A percentile compares a stretch with the other conserved stretches of the same genome.
phyloP scores from a whole-genome alignment of 2,329 filamentous ascomycete species.

The Monosporascus sp. region DNA sequence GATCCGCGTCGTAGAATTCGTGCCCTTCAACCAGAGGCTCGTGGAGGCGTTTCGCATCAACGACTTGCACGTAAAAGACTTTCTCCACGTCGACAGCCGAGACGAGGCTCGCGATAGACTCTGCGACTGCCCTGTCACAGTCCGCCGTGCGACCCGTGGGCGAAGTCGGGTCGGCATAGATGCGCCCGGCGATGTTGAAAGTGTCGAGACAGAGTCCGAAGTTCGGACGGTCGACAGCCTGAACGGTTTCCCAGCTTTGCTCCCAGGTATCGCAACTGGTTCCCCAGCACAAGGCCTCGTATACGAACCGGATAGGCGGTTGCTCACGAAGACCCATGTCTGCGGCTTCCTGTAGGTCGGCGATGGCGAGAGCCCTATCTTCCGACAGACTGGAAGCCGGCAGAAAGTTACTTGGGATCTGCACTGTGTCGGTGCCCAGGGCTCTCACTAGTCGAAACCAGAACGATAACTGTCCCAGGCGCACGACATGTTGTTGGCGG shows the following conservation, averaged over 20 bases:
- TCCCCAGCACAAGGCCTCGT: constrained; percentile 69
- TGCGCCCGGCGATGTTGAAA: constrained; percentile 68
- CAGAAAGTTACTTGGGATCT: constrained; percentile 69
- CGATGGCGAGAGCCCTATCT: constrained; percentile 49
- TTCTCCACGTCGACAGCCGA: constrained; percentile 53
- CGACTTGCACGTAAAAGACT: constrained; percentile 72
- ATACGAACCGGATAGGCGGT: constrained; percentile 61
- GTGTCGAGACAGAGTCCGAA: constrained; percentile 75
- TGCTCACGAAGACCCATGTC: constrained; percentile 56
- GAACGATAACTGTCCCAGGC: constrained; percentile 57
- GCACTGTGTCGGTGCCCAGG: constrained; percentile 65
- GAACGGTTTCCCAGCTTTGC: constrained; percentile 61
- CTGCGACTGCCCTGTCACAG: constrained; percentile 48
- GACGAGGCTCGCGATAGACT: constrained; percentile 50
- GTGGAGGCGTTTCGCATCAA: constrained; percentile 62
- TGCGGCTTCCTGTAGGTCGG: constrained; percentile 59
- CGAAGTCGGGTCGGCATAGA: constrained; percentile 63
- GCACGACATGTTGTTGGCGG: constrained; percentile 47
- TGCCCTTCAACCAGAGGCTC: constrained; percentile 53
- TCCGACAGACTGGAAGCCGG: constrained; percentile 37
- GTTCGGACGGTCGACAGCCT: constrained; percentile 59
- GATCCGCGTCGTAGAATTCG: constrained; percentile 50
- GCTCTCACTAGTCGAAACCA: constrained; percentile 64
- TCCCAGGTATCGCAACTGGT: constrained; percentile 69
- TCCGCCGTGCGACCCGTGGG: constrained; percentile 44